Evolutionary conservation across 371 early-diverging fungal genomes (phyloP).

Genomic region (Mucor irregularis): DNA sequence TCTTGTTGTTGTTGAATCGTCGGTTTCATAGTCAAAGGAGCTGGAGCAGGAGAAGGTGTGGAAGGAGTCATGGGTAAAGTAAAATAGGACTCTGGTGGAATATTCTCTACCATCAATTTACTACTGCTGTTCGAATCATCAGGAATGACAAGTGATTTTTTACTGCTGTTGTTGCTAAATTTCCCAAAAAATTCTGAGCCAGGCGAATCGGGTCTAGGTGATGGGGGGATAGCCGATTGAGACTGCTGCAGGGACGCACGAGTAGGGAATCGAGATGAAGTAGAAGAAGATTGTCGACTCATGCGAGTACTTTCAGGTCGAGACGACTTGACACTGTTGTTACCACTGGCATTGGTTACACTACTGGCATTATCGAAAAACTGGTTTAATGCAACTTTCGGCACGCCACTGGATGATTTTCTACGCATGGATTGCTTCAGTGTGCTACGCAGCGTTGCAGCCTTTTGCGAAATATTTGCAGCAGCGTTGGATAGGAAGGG

Average conservation of each 20-base stretch:
- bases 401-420: slow-evolving; percentile 16
- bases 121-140: slow-evolving; percentile 10
- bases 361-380: slow-evolving; percentile 6
- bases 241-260: slow-evolving; percentile 8
- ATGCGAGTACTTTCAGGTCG: slow-evolving; percentile 2
- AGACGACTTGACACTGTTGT: slow-evolving; percentile 5
- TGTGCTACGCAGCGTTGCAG: slow-evolving; percentile 31
- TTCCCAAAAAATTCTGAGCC: not conserved
- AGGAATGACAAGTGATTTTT: slow-evolving; percentile 3
- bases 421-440: slow-evolving; percentile 38
- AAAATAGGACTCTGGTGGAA: slow-evolving; percentile 14
- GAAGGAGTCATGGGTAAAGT: slow-evolving; percentile 10
- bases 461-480: slow-evolving; percentile 21
- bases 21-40: not conserved
- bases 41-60: slow-evolving; percentile 1
- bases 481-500: slow-evolving; percentile 9
- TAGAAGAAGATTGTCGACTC: slow-evolving; percentile 20
- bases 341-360: not conserved
- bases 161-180: not conserved
- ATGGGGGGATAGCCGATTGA: slow-evolving; percentile 10
- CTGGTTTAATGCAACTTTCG: slow-evolving; percentile 4
- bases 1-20: not conserved
- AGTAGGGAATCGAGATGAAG: slow-evolving; percentile 8
- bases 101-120: slow-evolving; percentile 20
- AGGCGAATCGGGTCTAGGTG: slow-evolving; percentile 16